Conservation (phyloP, 139 green algal species). For the Nannochloris sp. region DNA sequence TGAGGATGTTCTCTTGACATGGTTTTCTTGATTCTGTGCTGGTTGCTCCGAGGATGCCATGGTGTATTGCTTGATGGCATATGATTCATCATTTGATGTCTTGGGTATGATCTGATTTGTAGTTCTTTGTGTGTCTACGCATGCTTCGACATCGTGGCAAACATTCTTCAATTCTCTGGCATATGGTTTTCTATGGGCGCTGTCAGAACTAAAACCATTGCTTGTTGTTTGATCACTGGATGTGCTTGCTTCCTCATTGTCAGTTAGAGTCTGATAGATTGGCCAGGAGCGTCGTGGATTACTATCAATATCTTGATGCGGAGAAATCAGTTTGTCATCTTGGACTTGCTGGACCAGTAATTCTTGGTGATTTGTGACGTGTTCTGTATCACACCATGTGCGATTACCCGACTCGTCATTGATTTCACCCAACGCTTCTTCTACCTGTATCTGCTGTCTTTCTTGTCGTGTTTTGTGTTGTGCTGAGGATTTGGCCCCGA, state of each 20-base stretch:
- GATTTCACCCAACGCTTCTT: not conserved
- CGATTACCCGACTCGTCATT: not conserved
- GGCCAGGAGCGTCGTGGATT: not conserved
- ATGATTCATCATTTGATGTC: not conserved
- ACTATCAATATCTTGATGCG: not conserved
- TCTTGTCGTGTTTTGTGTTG: not conserved
- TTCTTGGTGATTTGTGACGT: not conserved
- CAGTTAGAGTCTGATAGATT: constrained; percentile 6
- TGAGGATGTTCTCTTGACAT: not conserved
- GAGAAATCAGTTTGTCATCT: not conserved
- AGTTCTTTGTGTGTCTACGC: no score
- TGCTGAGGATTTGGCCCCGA: not conserved
- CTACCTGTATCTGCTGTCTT: not conserved
- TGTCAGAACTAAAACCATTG: constrained; percentile 8
- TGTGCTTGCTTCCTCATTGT: constrained; percentile 8
- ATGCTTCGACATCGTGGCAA: no score
- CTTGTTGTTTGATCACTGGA: constrained; percentile 6
- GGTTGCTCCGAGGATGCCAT: not conserved
- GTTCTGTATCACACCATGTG: not conserved
- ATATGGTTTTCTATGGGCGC: constrained; percentile 8
- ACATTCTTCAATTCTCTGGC: constrained; percentile 10
- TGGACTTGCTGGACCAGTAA: not conserved
- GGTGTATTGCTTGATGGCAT: not conserved
- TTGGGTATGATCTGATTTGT: no score
- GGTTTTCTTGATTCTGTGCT: not conserved